Evolutionary conservation across 768 basidiomycete species (phyloP).

Genomic region (Russula sp.): DNA sequence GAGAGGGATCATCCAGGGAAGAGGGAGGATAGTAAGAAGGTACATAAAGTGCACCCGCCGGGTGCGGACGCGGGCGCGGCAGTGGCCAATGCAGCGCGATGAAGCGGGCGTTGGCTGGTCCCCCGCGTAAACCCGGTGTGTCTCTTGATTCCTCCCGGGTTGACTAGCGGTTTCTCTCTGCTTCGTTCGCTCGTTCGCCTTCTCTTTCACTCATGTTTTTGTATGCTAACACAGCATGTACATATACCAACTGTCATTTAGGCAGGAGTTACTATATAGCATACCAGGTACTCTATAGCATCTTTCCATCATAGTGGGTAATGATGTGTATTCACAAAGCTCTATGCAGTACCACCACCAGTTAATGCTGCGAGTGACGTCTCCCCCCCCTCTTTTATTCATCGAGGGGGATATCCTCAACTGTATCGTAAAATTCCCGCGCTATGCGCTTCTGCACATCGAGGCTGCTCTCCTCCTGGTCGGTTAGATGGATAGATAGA

Average conservation of each 20-base stretch:
- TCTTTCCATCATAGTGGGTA: constrained; percentile 4
- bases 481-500: not conserved
- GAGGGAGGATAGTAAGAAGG: constrained; percentile 10
- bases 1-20: not conserved
- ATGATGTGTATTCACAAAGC: constrained; percentile 8
- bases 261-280: constrained; percentile 5
- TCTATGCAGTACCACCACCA: not conserved
- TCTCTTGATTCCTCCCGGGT: not conserved
- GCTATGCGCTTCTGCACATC: constrained; percentile 78
- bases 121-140: not conserved
- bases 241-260: constrained; percentile 10
- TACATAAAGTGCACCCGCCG: not conserved
- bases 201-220: not conserved
- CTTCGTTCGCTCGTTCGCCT: not conserved
- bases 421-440: constrained; percentile 79
- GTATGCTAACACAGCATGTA: constrained; percentile 5
- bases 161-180: not conserved
- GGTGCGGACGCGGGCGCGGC: not conserved
- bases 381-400: constrained; percentile 28
- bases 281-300: constrained; percentile 10
- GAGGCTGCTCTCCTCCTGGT: constrained; percentile 51
- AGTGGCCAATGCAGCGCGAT: not conserved
- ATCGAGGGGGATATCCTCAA: constrained; percentile 49
- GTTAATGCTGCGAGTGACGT: not conserved
- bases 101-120: not conserved